These are phyloP conservation scores for Suillus ampliporus DNA, from an alignment of 768 basidiomycete species.

Conservation along the genomic window DNA sequence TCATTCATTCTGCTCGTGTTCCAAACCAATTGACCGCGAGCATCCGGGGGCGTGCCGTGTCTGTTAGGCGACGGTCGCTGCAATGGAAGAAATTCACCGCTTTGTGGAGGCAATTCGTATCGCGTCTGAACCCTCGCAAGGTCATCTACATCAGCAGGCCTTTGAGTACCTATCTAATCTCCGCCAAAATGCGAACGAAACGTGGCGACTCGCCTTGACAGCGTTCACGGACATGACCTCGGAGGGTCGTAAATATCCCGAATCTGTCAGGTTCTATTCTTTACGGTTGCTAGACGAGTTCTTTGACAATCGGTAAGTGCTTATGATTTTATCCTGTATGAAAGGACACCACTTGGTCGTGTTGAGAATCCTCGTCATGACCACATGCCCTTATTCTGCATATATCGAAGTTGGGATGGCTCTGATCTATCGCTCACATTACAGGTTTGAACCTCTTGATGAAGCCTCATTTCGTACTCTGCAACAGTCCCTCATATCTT, in stretches of 20 bases:
- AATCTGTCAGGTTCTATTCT: slow-evolving; percentile 81
- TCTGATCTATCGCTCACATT: slow-evolving; percentile 17
- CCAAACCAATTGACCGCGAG: slow-evolving; percentile 11
- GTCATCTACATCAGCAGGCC: slow-evolving; percentile 81
- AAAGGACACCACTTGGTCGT: not conserved
- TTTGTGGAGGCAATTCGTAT: slow-evolving; percentile 86
- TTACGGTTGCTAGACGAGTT: slow-evolving; percentile 83
- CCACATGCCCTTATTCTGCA: not conserved
- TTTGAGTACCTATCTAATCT: slow-evolving; percentile 81
- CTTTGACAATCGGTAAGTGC: slow-evolving; percentile 77
- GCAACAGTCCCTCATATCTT: slow-evolving; percentile 78
- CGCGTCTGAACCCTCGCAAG: slow-evolving; percentile 81
- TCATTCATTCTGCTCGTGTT: not conserved
- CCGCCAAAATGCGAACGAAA: slow-evolving; percentile 73
- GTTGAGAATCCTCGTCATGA: not conserved
- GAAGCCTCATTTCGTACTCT: slow-evolving; percentile 71
- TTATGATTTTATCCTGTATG: not conserved
- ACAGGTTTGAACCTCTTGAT: slow-evolving; percentile 70
- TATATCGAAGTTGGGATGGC: not conserved
- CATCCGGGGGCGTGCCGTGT: slow-evolving; percentile 25
- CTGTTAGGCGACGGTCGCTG: slow-evolving; percentile 20
- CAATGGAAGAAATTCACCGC: slow-evolving; percentile 78
- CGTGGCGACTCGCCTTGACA: slow-evolving; percentile 82
- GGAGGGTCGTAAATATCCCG: slow-evolving; percentile 72
- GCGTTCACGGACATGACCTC: slow-evolving; percentile 69